Conservation (phyloP, 495 filamentous ascomycete species). For the Cercophora sp. region DNA sequence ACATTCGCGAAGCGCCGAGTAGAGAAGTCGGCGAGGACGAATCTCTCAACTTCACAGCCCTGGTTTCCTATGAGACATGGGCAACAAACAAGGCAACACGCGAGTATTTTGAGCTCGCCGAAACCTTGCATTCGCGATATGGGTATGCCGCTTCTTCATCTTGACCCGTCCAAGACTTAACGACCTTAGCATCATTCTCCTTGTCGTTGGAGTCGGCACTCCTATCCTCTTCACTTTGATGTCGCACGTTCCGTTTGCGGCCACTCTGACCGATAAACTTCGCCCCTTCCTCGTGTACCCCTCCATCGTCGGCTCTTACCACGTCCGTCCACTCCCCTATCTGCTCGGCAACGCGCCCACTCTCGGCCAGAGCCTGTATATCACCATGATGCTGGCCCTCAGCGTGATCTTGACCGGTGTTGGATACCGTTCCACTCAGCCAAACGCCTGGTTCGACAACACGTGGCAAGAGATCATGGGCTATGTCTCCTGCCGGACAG, state of each 20-base stretch:
- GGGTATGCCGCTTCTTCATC: background rate
- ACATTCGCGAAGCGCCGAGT: background rate
- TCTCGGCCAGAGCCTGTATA: slow-evolving; percentile 34
- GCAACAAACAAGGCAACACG: slow-evolving; percentile 1
- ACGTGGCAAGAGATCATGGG: slow-evolving; percentile 26
- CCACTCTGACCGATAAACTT: background rate
- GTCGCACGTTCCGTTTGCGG: background rate
- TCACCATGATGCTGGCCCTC: slow-evolving; percentile 31
- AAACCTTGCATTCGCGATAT: background rate
- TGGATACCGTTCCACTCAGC: slow-evolving; percentile 18
- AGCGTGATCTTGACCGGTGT: slow-evolving; percentile 33
- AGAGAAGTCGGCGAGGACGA: slow-evolving; percentile 6
- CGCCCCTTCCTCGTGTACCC: slow-evolving; percentile 33
- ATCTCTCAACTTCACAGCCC: slow-evolving; percentile 26
- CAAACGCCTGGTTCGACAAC: slow-evolving; percentile 26
- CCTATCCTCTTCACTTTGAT: background rate
- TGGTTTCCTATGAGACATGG: slow-evolving; percentile 18
- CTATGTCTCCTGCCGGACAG: slow-evolving; percentile 38
- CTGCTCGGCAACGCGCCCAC: slow-evolving; percentile 36
- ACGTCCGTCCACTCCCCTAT: slow-evolving; percentile 24
- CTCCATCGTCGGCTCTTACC: slow-evolving; percentile 29
- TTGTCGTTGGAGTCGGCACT: slow-evolving; percentile 19
- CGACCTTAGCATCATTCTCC: background rate
- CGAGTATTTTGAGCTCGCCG: slow-evolving; percentile 5
- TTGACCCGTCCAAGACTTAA: background rate